A percentile compares a stretch with the other conserved stretches of the same genome.
Evolutionary conservation across 2,329 filamentous ascomycete species (phyloP).

Genomic region (Thermothelomyces thermophilus): DNA sequence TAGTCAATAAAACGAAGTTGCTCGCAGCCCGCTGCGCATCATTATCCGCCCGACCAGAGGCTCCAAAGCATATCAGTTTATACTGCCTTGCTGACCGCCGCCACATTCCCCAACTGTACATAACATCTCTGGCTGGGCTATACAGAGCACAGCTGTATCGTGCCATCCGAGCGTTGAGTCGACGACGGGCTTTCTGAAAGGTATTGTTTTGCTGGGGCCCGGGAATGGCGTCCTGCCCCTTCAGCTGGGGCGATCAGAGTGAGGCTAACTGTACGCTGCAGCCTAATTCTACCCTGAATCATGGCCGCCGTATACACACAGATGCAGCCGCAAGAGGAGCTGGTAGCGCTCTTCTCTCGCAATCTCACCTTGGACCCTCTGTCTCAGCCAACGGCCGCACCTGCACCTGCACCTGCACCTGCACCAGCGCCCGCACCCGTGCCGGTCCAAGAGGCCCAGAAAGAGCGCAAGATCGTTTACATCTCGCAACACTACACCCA

Average conservation of each 20-base stretch:
- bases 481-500: conserved; percentile 81
- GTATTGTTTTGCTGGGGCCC: neutral
- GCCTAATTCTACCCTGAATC: conserved; percentile 30
- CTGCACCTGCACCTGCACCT: too few species aligned
- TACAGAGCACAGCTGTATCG: neutral
- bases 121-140: neutral
- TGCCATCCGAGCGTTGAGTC: neutral
- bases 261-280: conserved; percentile 11
- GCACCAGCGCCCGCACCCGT: conserved; percentile 18
- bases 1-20: conserved; percentile 46
- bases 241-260: neutral
- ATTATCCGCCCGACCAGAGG: neutral
- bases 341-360: conserved; percentile 70
- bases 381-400: conserved; percentile 1
- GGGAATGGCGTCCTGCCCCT: too few species aligned
- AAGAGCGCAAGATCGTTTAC: conserved; percentile 53
- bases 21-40: conserved; percentile 17
- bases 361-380: conserved; percentile 60
- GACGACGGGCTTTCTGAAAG: neutral
- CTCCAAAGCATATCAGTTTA: conserved; percentile 1
- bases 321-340: conserved; percentile 70
- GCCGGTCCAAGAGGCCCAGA: conserved; percentile 22
- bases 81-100: conserved; percentile 8
- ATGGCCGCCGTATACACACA: conserved; percentile 35
- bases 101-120: neutral